phyloP scores from a whole-genome alignment of 75 land plant genomes.

The Sequoiadendron giganteum region DNA sequence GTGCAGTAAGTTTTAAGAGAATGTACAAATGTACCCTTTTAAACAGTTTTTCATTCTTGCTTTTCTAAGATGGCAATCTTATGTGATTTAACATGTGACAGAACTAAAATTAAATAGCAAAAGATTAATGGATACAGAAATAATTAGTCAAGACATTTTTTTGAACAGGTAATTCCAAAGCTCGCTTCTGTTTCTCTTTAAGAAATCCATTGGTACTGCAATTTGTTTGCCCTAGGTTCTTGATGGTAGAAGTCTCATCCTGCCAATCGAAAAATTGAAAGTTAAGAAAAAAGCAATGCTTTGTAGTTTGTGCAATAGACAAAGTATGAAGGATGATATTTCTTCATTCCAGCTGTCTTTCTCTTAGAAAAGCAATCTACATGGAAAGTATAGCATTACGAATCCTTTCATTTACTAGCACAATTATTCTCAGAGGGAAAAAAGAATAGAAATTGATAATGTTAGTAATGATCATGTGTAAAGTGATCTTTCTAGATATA shows the following conservation, averaged over 20 bases:
- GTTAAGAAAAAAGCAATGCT: neutral
- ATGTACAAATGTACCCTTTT: neutral
- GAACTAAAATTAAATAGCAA: neutral
- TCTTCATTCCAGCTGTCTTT: neutral
- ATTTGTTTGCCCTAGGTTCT: neutral
- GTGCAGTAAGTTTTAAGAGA: neutral
- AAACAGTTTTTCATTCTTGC: neutral
- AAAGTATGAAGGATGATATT: neutral
- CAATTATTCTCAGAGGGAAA: neutral
- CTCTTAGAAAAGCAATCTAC: neutral
- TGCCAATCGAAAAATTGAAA: neutral
- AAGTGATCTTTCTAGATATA: neutral
- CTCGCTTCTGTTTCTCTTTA: slow-evolving; percentile 37
- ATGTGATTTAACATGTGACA: neutral
- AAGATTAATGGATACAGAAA: slow-evolving; percentile 70
- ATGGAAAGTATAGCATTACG: neutral
- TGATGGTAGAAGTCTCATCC: slow-evolving; percentile 6
- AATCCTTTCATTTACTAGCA: neutral
- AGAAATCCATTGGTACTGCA: slow-evolving; percentile 25
- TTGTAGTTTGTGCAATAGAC: neutral
- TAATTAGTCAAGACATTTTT: slow-evolving; percentile 83
- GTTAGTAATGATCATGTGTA: neutral
- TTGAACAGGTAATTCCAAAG: slow-evolving; percentile 66
- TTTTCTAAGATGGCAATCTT: neutral
- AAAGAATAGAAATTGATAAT: neutral